Percentiles rank a stretch among this genome's conserved stretches.
phyloP scores from a whole-genome alignment of 192 early-diverging fungal genomes.

The Phlyctochytrium bullatum region DNA sequence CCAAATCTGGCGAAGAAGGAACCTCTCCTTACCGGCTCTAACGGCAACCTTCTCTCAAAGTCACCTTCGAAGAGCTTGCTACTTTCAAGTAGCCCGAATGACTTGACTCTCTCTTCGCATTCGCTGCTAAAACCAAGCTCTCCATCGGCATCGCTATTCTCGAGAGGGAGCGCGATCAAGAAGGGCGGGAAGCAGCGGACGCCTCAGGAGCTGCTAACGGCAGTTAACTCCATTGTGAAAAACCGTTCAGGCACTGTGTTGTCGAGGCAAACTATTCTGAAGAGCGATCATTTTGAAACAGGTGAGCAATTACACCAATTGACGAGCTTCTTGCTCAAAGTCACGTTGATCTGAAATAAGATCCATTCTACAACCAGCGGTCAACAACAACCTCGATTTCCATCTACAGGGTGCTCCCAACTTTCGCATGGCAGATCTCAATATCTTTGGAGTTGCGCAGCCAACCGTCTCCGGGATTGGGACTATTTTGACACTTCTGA shows the following conservation, averaged over 20 bases:
- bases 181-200: no score
- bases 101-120: no score
- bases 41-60: no score
- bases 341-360: conserved; percentile 19
- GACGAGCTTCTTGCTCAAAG: no score
- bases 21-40: no score
- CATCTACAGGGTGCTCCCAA: conserved; percentile 66
- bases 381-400: conserved; percentile 49
- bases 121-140: no score
- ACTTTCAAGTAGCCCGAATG: no score
- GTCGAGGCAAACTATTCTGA: conserved; percentile 50
- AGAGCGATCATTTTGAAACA: conserved; percentile 56
- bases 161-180: no score
- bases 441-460: conserved; percentile 64
- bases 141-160: no score
- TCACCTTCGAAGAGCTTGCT: no score
- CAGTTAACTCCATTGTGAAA: conserved; percentile 44
- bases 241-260: conserved; percentile 55
- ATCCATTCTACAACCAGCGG: conserved; percentile 2
- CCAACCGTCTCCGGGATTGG: conserved; percentile 57
- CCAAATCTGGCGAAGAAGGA: no score
- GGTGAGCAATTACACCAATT: no score
- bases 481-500: conserved; percentile 53
- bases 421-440: conserved; percentile 58
- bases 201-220: conserved; percentile 35